These are phyloP conservation scores for Aspergillus heteromorphus DNA, from an alignment of 495 filamentous ascomycete species.

Conservation along the genomic window DNA sequence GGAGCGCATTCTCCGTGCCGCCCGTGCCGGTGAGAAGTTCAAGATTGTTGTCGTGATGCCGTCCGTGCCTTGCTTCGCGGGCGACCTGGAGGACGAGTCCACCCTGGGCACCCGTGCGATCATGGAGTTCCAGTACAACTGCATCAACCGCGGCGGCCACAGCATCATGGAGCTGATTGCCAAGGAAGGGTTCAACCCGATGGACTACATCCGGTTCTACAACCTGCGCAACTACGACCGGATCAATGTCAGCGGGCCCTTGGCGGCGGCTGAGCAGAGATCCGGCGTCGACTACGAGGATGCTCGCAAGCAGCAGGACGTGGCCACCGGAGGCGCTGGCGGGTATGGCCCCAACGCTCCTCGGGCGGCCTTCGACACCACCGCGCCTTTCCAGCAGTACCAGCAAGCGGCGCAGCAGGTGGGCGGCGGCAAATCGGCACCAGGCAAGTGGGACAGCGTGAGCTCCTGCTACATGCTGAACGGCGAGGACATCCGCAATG, in stretches of 20 bases:
- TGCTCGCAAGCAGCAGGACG: constrained; percentile 63
- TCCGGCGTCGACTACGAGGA: constrained; percentile 71
- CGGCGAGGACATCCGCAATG: constrained; percentile 66
- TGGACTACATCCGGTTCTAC: constrained; percentile 89
- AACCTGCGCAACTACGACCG: constrained; percentile 92
- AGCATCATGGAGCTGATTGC: constrained; percentile 78
- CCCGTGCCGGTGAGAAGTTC: constrained; percentile 65
- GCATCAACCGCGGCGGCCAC: constrained; percentile 81
- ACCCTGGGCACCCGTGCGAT: constrained; percentile 85
- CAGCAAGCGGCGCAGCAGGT: constrained; percentile 56
- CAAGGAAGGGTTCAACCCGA: constrained; percentile 64
- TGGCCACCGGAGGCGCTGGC: constrained; percentile 31
- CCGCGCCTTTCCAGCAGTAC: constrained; percentile 54
- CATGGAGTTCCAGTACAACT: constrained; percentile 92
- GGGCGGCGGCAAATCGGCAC: constrained; percentile 25
- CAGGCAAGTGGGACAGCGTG: constrained; percentile 67
- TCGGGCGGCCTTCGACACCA: constrained; percentile 36
- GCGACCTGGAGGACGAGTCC: constrained; percentile 73
- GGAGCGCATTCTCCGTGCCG: constrained; percentile 77
- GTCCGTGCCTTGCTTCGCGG: constrained; percentile 83
- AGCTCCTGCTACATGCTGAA: constrained; percentile 79
- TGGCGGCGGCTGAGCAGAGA: constrained; percentile 58
- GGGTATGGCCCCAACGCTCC: constrained; percentile 35
- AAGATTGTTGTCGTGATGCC: constrained; percentile 85
- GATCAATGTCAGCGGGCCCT: constrained; percentile 65